Conservation (phyloP, 1,139 yeast genomes). For the Scheffersomyces stambukii region DNA sequence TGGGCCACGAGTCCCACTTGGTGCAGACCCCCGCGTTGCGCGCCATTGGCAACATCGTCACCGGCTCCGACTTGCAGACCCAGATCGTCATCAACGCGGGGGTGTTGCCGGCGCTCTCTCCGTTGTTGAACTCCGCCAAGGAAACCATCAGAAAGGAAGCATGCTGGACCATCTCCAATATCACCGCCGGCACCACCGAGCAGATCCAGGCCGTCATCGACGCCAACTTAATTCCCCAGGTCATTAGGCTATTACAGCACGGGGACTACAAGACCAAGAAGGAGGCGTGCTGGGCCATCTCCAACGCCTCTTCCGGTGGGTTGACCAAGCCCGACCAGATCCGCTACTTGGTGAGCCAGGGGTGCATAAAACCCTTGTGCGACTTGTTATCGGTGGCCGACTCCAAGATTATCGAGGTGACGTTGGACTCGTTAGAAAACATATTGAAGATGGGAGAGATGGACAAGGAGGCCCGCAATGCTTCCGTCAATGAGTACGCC, state of each 20-base stretch:
- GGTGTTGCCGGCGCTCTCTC: conserved; percentile 79
- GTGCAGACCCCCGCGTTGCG: conserved; percentile 97
- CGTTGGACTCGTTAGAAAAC: conserved; percentile 92
- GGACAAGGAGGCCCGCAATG: conserved; percentile 75
- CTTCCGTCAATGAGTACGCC: conserved; percentile 78
- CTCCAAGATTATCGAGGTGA: conserved; percentile 87
- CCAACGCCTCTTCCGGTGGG: conserved; percentile 97
- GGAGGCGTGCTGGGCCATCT: conserved; percentile 99
- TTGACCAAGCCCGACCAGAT: conserved; percentile 89
- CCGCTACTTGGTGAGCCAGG: conserved; percentile 86
- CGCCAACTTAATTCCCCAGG: conserved; percentile 88
- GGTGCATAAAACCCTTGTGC: conserved; percentile 96
- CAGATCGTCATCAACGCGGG: conserved; percentile 94
- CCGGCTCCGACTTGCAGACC: conserved; percentile 94
- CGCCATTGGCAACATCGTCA: conserved; percentile 96
- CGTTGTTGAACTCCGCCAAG: conserved; percentile 76
- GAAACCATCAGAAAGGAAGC: conserved; percentile 96
- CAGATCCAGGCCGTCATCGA: conserved; percentile 97
- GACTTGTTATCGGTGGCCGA: conserved; percentile 87
- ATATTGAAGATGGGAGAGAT: conserved; percentile 91
- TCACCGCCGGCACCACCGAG: conserved; percentile 93
- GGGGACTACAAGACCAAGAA: conserved; percentile 96
- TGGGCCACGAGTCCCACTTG: conserved; percentile 75
- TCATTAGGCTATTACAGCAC: conserved; percentile 70
- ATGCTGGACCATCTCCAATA: conserved; percentile 97